These are phyloP conservation scores for Eucalyptus virginea DNA, from an alignment of 345 rosid genomes.

Conservation along the genomic window DNA sequence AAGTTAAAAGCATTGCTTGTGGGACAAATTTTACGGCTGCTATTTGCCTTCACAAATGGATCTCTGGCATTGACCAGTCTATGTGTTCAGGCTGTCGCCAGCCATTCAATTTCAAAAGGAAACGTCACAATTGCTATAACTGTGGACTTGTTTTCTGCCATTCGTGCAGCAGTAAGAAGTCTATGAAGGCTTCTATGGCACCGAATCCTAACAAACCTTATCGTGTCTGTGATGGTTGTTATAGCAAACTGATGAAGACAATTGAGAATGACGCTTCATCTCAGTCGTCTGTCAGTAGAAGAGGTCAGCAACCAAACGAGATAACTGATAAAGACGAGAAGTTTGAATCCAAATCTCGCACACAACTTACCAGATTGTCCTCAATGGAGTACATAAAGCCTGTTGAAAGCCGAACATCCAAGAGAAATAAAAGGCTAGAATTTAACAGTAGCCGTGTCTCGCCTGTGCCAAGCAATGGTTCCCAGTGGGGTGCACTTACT, in stretches of 20 bases:
- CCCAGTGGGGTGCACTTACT: conserved; percentile 78
- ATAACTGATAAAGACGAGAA: conserved; percentile 67
- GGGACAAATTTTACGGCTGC: conserved; percentile 93
- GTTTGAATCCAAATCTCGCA: conserved; percentile 62
- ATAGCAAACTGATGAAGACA: conserved; percentile 62
- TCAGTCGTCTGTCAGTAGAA: conserved; percentile 63
- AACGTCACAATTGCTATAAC: conserved; percentile 72
- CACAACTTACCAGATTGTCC: conserved; percentile 79
- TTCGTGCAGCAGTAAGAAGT: conserved; percentile 88
- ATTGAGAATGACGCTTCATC: conserved; percentile 54
- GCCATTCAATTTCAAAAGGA: conserved; percentile 82
- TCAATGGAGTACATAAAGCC: conserved; percentile 82
- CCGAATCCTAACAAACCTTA: conserved; percentile 90
- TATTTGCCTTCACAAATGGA: conserved; percentile 97
- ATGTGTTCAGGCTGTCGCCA: conserved; percentile 98
- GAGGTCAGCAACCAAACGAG: conserved; percentile 59
- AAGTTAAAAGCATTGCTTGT: conserved; percentile 87
- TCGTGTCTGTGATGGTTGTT: conserved; percentile 93
- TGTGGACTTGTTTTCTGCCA: conserved; percentile 94
- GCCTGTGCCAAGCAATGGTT: conserved; percentile 82
- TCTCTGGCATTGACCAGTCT: conserved; percentile 90
- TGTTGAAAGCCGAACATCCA: conserved; percentile 46
- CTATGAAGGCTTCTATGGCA: conserved; percentile 93
- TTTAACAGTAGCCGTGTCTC: conserved; percentile 96
- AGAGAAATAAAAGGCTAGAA: conserved; percentile 84